Evolutionary conservation across 106 monocot species (phyloP), one percentile per base, ranked within the genome.

Genomic region (Alisma plantagoaquatica): DNA sequence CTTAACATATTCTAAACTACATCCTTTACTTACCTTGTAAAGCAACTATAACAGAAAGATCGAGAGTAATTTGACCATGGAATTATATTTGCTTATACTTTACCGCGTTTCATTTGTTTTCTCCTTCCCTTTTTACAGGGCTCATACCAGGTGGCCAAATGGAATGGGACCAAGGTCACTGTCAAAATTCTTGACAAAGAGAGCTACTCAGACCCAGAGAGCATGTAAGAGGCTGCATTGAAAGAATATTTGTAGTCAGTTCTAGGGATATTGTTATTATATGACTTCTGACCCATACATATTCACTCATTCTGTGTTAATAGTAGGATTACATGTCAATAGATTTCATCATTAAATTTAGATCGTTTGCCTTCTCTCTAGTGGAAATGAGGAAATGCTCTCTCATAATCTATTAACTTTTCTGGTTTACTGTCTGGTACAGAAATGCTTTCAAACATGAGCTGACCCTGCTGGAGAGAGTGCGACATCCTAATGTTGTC

Each of bases 391-490:
- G 19, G 27, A 10, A 27, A 14, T 51, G 15, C n/a, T 51, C 17
- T 49, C 5, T 9, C 22, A 51, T 28, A 22, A 51, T 18, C 18
- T 26, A 17, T 23, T 46, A 32, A 12, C 21, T 60, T 31, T 38
- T 20, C 23, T 43, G n/a, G n/a, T 47, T 16, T 17, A 58, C 2
- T 64, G 15, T 71, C 59, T 55, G 35, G 25, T 22, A 27, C 70
- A 94, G 94, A 88, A 87, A 94, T 75, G 70, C 83, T 64, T 94
- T 94, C 75, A 88, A 76, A 68, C 70, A 84, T 62, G 88, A 94
- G 57, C 65, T 94, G 53, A 81, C 72, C 42, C 31, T 94, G 44
- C 49, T 94, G 61, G 75, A 84, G 67, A 94, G 80, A 73, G 84
- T 74, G 31, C 76, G 94, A 2, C 94, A 94, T 73, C 94, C 94